Percentiles rank a stretch among this genome's conserved stretches.
Conservation (phyloP, 768 basidiomycete species). For the Peribolospora baueri region DNA sequence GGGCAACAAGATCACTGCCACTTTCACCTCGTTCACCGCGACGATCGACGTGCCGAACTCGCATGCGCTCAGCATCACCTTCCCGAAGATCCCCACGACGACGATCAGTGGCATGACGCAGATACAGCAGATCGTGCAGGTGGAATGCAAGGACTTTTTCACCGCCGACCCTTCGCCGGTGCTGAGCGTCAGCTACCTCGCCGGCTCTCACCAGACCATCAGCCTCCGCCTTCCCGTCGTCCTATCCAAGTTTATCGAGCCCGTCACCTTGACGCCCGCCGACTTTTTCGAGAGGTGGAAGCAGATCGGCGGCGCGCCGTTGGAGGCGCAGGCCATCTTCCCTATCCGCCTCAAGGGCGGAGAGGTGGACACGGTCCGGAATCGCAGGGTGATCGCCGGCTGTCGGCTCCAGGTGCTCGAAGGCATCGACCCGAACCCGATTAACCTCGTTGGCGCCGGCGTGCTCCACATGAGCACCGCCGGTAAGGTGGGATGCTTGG, state of each 20-base stretch:
- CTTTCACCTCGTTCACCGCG: conserved; percentile 78
- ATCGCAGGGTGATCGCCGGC: conserved; percentile 54
- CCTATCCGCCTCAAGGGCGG: conserved; percentile 48
- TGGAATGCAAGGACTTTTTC: conserved; percentile 84
- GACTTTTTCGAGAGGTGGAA: conserved; percentile 99
- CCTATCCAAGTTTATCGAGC: conserved; percentile 77
- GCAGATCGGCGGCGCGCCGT: conserved; percentile 78
- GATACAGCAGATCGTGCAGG: conserved; percentile 72
- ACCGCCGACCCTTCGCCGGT: conserved; percentile 35
- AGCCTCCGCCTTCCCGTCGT: conserved; percentile 65
- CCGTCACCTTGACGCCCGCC: conserved; percentile 51
- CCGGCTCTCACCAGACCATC: conserved; percentile 70
- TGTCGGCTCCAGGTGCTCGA: conserved; percentile 50
- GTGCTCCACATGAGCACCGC: conserved; percentile 73
- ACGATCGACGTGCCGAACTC: conserved; percentile 44
- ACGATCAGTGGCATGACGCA: conserved; percentile 61
- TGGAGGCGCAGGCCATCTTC: conserved; percentile 74
- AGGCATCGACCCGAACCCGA: conserved; percentile 80
- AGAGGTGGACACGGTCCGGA: conserved; percentile 45
- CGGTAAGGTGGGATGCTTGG: conserved; percentile 84
- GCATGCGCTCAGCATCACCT: conserved; percentile 52
- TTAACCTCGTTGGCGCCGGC: conserved; percentile 82
- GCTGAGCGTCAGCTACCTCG: conserved; percentile 67
- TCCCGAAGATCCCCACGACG: conserved; percentile 73
- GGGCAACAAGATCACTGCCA: conserved; percentile 74